A percentile compares a stretch with the other conserved stretches of the same genome.
Conservation (phyloP, 2,329 filamentous ascomycete genomes). For the Colletotrichum sp. region DNA sequence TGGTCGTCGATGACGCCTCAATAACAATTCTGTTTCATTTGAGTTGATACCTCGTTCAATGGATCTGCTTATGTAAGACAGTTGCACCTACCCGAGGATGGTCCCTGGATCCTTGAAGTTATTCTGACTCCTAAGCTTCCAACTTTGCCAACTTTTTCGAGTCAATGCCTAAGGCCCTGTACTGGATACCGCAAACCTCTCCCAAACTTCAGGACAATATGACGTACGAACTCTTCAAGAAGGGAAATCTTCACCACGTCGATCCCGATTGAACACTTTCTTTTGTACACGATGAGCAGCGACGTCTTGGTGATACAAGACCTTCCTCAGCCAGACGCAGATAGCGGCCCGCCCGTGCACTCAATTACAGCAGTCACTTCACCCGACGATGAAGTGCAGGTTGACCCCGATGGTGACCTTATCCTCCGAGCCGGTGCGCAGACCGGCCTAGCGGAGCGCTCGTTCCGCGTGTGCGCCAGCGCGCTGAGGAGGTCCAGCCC, state of each 20-base stretch:
- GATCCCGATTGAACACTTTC: background rate
- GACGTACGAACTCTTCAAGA: background rate
- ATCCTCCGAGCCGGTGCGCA: background rate
- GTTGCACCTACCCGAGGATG: background rate
- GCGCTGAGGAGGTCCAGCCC: background rate
- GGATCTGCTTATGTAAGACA: background rate
- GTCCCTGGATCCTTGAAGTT: background rate
- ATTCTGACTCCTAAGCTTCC: background rate
- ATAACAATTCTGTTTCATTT: background rate
- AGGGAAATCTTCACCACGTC: background rate
- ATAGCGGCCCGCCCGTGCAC: rapidly evolving
- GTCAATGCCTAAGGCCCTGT: background rate
- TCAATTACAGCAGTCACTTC: background rate
- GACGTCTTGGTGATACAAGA: background rate
- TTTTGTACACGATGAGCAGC: background rate
- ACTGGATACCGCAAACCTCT: background rate
- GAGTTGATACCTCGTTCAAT: rapidly evolving
- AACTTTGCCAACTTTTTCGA: constrained; percentile 4
- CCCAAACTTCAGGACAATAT: background rate
- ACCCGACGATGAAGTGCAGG: background rate
- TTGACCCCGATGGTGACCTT: constrained; percentile 5
- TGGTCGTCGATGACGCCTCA: background rate
- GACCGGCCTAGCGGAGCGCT: background rate
- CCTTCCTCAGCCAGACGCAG: background rate
- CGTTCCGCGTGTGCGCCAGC: constrained; percentile 10